These are phyloP conservation scores for Amanita pallidorosea DNA, from an alignment of 768 basidiomycete genomes.

Conservation along the genomic window DNA sequence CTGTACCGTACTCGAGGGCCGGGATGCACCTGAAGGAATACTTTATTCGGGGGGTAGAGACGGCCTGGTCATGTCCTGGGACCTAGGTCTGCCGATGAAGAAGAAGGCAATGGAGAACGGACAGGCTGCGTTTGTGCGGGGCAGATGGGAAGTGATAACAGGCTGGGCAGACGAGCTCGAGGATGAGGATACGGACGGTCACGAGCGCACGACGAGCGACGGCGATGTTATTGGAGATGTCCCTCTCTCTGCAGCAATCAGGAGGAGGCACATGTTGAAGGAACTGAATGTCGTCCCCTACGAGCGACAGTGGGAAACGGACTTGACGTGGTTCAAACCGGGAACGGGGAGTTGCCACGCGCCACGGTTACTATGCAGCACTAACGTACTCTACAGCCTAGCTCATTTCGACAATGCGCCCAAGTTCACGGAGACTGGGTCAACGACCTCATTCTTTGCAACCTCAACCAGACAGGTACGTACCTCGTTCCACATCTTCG, in stretches of 20 bases:
- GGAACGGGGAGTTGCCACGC: slow-evolving; percentile 31
- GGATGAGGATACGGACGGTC: slow-evolving; percentile 52
- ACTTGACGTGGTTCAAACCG: slow-evolving; percentile 38
- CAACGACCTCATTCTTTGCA: slow-evolving; percentile 88
- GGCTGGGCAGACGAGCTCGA: slow-evolving; percentile 69
- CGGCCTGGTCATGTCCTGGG: slow-evolving; percentile 83
- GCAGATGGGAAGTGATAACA: slow-evolving; percentile 73
- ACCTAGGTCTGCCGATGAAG: slow-evolving; percentile 60
- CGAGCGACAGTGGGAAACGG: slow-evolving; percentile 76
- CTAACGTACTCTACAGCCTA: slow-evolving; percentile 23
- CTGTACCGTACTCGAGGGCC: slow-evolving; percentile 65
- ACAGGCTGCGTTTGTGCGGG: slow-evolving; percentile 12
- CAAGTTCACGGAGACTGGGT: slow-evolving; percentile 95
- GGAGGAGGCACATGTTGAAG: slow-evolving; percentile 24
- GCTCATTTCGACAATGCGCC: slow-evolving; percentile 76
- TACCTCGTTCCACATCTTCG: background rate
- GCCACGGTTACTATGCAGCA: background rate
- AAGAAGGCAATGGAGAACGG: slow-evolving; percentile 24
- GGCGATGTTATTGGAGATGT: slow-evolving; percentile 76
- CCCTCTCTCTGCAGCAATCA: slow-evolving; percentile 12
- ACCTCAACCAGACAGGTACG: slow-evolving; percentile 80
- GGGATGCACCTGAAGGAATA: slow-evolving; percentile 68
- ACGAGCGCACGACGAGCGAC: slow-evolving; percentile 48
- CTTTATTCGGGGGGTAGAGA: slow-evolving; percentile 86
- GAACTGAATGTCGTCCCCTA: slow-evolving; percentile 36